Evolutionary conservation across 371 early-diverging fungal species (phyloP).

Genomic region (Apophysomyces trapeziformis): DNA sequence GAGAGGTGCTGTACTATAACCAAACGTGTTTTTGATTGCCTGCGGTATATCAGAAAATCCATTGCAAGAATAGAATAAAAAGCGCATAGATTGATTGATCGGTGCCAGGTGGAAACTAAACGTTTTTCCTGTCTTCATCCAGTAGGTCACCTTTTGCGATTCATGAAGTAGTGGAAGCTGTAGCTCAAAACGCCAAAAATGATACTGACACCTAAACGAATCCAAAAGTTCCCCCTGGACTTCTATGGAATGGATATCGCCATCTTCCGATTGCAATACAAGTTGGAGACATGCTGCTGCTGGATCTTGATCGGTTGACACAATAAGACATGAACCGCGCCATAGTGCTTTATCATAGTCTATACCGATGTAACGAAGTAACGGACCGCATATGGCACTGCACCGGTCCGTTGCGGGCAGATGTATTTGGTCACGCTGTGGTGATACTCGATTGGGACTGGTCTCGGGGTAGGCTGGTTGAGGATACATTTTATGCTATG

Average conservation of each 20-base stretch:
- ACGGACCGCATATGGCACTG: constrained; percentile 37
- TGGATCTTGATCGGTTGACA: constrained; percentile 29
- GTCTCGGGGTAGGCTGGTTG: too few relatives aligned
- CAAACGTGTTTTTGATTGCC: constrained; percentile 58
- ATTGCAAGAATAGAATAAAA: constrained; percentile 63
- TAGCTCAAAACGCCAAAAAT: constrained; percentile 42
- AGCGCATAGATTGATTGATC: constrained; percentile 30
- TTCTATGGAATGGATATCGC: neutral
- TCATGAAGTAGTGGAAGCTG: constrained; percentile 23
- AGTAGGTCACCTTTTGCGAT: constrained; percentile 27
- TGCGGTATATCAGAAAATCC: constrained; percentile 65
- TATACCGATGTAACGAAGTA: constrained; percentile 37
- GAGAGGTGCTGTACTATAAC: constrained; percentile 60
- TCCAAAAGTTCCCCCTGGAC: constrained; percentile 26
- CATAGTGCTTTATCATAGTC: constrained; percentile 33
- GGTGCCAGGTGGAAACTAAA: constrained; percentile 26
- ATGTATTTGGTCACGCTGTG: too few relatives aligned
- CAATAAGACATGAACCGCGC: constrained; percentile 40
- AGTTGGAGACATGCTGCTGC: constrained; percentile 26
- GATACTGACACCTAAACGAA: constrained; percentile 30
- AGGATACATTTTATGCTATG: too few relatives aligned
- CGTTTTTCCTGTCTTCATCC: neutral
- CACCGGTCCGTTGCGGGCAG: too few relatives aligned
- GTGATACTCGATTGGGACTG: too few relatives aligned
- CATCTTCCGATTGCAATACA: neutral